Base-by-base conservation (phyloP, 2,329 filamentous ascomycete genomes). In the Aspergillus sp. region DNA sequence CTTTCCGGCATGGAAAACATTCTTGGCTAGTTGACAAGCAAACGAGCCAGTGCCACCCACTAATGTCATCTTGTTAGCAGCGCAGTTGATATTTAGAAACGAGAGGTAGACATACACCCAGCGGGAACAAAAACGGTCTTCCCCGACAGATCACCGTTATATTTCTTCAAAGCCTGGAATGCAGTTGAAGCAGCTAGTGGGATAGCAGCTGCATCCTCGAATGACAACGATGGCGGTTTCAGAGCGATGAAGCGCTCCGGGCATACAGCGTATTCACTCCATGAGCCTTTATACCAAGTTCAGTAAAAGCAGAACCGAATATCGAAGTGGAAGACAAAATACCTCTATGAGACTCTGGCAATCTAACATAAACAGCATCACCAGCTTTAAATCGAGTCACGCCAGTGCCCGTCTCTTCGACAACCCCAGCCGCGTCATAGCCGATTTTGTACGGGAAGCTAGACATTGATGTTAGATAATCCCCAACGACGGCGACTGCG, bases 51-150 rank as follows among this genome's bases (percentile, higher is more conserved):
- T 79, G 1, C 76, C 79, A 53, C 81, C 77, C 38, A 85, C 68
- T 71, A 20, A 30, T 0, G 8, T 30, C 9, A 4, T 30, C 26
- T 30, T 30, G 9, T 30, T 9, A 30, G 26, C 11, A 26, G 26
- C 22, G 22, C 22, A n/a, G n/a, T n/a, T n/a, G 24, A 56, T 53
- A 38, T 38, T 44, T 56, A 36, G 38, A 13, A 9, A 32, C 26
- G 15, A 7, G 17, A 30, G 26, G 26, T 1, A 9, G 26, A 38
- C 66, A 52, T 64, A 71, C 67, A 73, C 0, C 77, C 82, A 2
- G 72, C 83, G 0, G 80, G 75, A 6, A 85, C 72, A 56, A 81
- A 81, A 1, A 82, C 80, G 2, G 80, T 83, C 68, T 80, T 81
- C 8, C 80, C 81, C 18, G 75, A 67, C 0, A 85, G 74, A 17